A percentile compares a stretch with the other conserved stretches of the same genome.
phyloP scores from a whole-genome alignment of 306 rosid genomes.

The Oemleria cerasiformis region DNA sequence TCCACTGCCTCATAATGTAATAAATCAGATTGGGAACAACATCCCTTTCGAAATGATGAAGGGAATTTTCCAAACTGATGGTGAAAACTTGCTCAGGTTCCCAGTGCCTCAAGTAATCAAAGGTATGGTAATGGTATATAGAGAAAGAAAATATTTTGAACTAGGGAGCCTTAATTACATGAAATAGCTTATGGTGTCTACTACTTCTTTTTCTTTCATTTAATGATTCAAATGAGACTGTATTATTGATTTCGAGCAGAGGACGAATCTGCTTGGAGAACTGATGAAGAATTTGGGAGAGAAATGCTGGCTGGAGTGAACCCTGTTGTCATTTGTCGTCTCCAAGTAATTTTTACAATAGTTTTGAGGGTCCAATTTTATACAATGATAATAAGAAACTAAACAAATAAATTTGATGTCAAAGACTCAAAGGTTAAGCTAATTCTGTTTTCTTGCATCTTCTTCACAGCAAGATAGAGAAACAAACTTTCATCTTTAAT shows the following conservation, averaged over 20 bases:
- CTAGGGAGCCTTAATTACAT: not conserved
- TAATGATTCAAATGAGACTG: not conserved
- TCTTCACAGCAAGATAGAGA: no score
- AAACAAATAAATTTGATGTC: not conserved
- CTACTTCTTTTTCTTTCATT: not conserved
- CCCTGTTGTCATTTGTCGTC: not conserved
- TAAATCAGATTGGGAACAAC: slow-evolving; percentile 40
- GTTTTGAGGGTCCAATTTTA: not conserved
- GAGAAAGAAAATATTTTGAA: not conserved
- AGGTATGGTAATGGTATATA: slow-evolving; percentile 42
- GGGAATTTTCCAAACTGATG: slow-evolving; percentile 61
- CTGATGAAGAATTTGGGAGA: slow-evolving; percentile 67
- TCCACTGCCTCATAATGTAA: slow-evolving; percentile 43
- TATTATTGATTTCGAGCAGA: slow-evolving; percentile 37
- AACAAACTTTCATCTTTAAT: no score
- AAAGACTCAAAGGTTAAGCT: no score
- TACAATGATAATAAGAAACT: not conserved
- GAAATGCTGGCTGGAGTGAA: not conserved
- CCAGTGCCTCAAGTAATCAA: slow-evolving; percentile 71
- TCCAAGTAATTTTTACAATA: not conserved
- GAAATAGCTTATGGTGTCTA: not conserved
- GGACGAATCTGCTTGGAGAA: slow-evolving; percentile 60
- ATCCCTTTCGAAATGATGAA: slow-evolving; percentile 60
- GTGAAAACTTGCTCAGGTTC: slow-evolving; percentile 47
- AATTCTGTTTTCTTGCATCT: not conserved